Percentiles rank a stretch among this genome's conserved stretches.
These are phyloP conservation scores for Hypomyces perniciosus DNA, from an alignment of 2,329 filamentous ascomycete genomes.

Conservation along the genomic window DNA sequence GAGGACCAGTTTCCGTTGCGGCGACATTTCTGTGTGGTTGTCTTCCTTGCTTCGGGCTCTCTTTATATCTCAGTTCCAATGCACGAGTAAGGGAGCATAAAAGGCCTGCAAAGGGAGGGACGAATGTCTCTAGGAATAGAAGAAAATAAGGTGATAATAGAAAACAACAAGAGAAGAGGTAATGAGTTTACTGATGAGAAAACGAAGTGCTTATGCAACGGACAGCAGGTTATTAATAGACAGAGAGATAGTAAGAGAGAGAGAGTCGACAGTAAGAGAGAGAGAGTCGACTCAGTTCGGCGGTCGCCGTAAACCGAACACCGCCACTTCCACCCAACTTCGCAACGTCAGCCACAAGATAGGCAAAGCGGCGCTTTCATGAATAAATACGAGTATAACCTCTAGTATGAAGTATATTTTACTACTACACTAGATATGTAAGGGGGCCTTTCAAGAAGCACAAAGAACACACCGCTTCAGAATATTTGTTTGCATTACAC, in stretches of 20 bases:
- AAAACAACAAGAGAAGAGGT: too few relatives aligned
- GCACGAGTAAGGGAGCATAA: neutral
- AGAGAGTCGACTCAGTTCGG: constrained; percentile 8
- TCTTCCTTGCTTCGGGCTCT: neutral
- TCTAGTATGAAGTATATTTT: too few relatives aligned
- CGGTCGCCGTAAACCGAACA: constrained; percentile 17
- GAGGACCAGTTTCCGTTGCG: constrained; percentile 39
- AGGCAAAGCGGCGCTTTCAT: too few relatives aligned
- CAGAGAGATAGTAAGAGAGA: constrained; percentile 1
- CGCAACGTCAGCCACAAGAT: too few relatives aligned
- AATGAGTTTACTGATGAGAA: too few relatives aligned
- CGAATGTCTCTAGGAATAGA: too few relatives aligned
- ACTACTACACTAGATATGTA: too few relatives aligned
- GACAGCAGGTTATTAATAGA: neutral
- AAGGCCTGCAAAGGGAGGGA: too few relatives aligned
- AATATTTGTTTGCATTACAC: constrained; percentile 5
- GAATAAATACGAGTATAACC: too few relatives aligned
- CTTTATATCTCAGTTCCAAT: neutral
- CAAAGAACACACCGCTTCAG: neutral
- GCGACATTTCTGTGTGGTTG: constrained; percentile 10
- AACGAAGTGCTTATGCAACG: too few relatives aligned
- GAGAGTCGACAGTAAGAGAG: neutral
- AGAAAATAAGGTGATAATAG: too few relatives aligned
- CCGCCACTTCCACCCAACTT: neutral
- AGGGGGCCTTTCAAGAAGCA: neutral